Percentiles rank a stretch among this genome's conserved stretches.
These are phyloP conservation scores for Chromosphaera perkinsii DNA, from an alignment of 208 protist genomes.

Conservation along the genomic window DNA sequence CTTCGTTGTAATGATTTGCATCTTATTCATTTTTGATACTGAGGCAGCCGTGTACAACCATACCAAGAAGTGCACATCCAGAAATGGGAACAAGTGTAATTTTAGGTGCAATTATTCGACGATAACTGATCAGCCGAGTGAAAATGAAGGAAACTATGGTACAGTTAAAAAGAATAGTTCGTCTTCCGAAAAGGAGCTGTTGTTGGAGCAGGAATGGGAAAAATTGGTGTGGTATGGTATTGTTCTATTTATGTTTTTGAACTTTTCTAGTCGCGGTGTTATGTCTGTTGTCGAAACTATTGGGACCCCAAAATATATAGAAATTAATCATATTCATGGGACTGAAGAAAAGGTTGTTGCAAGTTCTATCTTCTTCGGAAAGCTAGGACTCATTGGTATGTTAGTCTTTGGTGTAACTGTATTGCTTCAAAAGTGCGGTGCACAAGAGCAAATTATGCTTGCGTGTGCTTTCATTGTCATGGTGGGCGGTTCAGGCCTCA, in stretches of 20 bases:
- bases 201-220: not conserved
- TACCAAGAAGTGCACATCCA: not conserved
- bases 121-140: no score
- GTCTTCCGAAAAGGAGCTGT: no score
- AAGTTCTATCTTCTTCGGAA: slow-evolving; percentile 2
- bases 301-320: slow-evolving; percentile 2
- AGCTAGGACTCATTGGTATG: slow-evolving; percentile 1
- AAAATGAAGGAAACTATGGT: no score
- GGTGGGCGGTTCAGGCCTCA: not conserved
- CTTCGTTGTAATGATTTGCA: not conserved
- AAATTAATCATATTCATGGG: not conserved
- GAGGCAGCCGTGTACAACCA: not conserved
- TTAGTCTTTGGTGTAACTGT: not conserved
- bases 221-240: slow-evolving; percentile 1
- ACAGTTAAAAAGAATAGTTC: no score
- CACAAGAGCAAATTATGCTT: not conserved
- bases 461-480: not conserved
- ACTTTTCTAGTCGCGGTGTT: slow-evolving; percentile 6
- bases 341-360: not conserved
- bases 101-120: no score
- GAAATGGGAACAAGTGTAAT: no score
- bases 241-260: slow-evolving; percentile 4
- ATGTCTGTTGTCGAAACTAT: not conserved
- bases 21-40: slow-evolving; percentile 1
- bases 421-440: not conserved